phyloP scores from a whole-genome alignment of 257 asterid genomes.

The Scutellaria galericulata region DNA sequence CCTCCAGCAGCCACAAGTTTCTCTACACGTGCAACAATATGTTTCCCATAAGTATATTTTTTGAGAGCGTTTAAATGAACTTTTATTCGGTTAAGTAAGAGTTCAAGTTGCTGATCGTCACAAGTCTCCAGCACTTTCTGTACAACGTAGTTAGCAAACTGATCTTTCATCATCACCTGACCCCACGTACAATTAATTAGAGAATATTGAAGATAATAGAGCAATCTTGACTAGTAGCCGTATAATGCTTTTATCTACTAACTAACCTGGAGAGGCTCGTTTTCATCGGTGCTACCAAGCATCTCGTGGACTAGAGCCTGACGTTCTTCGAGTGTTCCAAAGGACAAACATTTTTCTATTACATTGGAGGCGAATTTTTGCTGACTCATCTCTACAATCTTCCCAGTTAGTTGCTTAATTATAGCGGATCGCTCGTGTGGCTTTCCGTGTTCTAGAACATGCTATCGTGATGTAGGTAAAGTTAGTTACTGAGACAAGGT shows the following conservation, averaged over 20 bases:
- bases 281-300: slow-evolving; percentile 77
- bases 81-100: slow-evolving; percentile 67
- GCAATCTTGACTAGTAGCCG: neutral
- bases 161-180: slow-evolving; percentile 90
- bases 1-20: slow-evolving; percentile 95
- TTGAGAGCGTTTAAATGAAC: slow-evolving; percentile 80
- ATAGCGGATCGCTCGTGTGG: slow-evolving; percentile 69
- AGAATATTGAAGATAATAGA: neutral
- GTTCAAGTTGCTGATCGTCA: slow-evolving; percentile 75
- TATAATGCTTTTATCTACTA: slow-evolving; percentile 28
- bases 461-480: slow-evolving; percentile 48
- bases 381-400: slow-evolving; percentile 85
- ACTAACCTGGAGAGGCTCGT: slow-evolving; percentile 93
- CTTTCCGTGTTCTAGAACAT: slow-evolving; percentile 79
- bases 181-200: slow-evolving; percentile 7
- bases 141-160: slow-evolving; percentile 82
- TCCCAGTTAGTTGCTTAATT: slow-evolving; percentile 65
- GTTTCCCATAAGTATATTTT: slow-evolving; percentile 86
- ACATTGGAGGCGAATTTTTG: slow-evolving; percentile 92
- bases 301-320: slow-evolving; percentile 72
- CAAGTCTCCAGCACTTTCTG: slow-evolving; percentile 93
- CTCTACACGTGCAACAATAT: slow-evolving; percentile 88
- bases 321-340: slow-evolving; percentile 71
- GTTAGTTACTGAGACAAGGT: neutral
- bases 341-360: slow-evolving; percentile 81